Base-by-base conservation (phyloP, 2,329 filamentous ascomycete genomes). In the Chaetothyriales sp. region DNA sequence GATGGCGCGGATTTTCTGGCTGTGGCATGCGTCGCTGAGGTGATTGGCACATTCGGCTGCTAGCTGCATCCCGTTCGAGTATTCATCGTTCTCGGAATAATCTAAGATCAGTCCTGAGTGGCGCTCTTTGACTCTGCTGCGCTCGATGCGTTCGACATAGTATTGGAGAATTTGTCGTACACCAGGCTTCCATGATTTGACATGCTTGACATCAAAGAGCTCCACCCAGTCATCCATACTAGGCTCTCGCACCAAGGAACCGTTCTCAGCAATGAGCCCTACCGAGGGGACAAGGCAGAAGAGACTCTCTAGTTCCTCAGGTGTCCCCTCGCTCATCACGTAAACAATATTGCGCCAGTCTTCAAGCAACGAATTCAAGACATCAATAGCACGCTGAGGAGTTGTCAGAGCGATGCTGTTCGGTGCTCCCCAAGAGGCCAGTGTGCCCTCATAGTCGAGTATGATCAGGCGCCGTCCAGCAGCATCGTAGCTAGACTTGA, bases 181-280 rank as follows among this genome's bases (percentile, higher is more conserved):
- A 0, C 86, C 85, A 44, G 82, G 75, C 67, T 95, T 95, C 90
- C 90, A 97, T 3, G 76, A 74, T 22, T 75, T 72, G 54, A 87
- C 84, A 60, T 83, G 77, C 2, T 79, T 74, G 1, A 79, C 74
- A 64, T 95, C 82, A 2, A 84, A 82, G 69, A 94, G 83, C 56
- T 84, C 81, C 2, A 77, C 79, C 92, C 92, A 97, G 37, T 78
- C 75, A 20, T 78, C 76, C 20, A 28, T 52, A 13, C 51, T 49
- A 46, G 78, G 80, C 57, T 86, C 78, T 60, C 85, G 86, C 52
- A 95, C 72, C 69, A 94, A 97, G 65, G 87, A 94, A 1, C 90
- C 90, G 58, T 95, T 95, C 69, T 97, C 90, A 0, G 90, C 90
- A 58, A 97, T 94, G 4, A 97, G 74, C 2, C 92, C 92, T 2